Evolutionary conservation across 2,329 filamentous ascomycete genomes (phyloP).

Genomic region (Fusarium sp.): DNA sequence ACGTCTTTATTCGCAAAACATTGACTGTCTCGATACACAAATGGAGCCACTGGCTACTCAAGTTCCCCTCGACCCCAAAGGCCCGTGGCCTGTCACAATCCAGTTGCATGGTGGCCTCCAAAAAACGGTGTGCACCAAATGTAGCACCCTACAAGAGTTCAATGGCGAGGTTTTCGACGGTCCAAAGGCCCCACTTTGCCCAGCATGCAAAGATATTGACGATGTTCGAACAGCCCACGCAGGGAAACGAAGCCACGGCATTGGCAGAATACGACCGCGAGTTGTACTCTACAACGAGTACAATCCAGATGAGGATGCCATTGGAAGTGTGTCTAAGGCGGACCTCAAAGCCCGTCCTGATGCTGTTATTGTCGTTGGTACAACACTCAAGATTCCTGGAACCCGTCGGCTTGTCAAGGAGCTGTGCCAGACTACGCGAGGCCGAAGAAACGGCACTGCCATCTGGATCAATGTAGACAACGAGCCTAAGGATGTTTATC

Average conservation of each 20-base stretch:
- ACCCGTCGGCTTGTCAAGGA: slow-evolving; percentile 91
- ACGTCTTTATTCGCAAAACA: slow-evolving; percentile 95
- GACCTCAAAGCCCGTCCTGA: slow-evolving; percentile 90
- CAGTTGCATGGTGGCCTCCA: slow-evolving; percentile 94
- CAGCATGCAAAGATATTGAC: slow-evolving; percentile 79
- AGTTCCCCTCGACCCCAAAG: slow-evolving; percentile 84
- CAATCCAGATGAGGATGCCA: slow-evolving; percentile 96
- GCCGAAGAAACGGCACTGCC: slow-evolving; percentile 84
- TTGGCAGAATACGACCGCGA: slow-evolving; percentile 88
- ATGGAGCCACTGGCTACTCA: slow-evolving; percentile 83
- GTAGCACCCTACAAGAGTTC: slow-evolving; percentile 80
- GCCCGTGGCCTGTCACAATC: slow-evolving; percentile 92
- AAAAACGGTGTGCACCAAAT: slow-evolving; percentile 98
- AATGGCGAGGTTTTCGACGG: slow-evolving; percentile 85
- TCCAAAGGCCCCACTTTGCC: slow-evolving; percentile 84
- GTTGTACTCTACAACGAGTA: slow-evolving; percentile 98
- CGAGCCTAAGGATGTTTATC: slow-evolving; percentile 83
- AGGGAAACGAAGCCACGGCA: slow-evolving; percentile 92
- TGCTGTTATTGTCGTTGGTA: slow-evolving; percentile 93
- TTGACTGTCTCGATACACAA: slow-evolving; percentile 92
- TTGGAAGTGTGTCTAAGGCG: slow-evolving; percentile 88
- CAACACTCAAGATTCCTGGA: slow-evolving; percentile 93
- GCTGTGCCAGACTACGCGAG: slow-evolving; percentile 87
- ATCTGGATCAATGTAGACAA: slow-evolving; percentile 95
- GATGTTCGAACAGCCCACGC: slow-evolving; percentile 78